Base-by-base conservation (phyloP, 1,284 basidiomycete species). In the Cryptococcus jaspeensis region DNA sequence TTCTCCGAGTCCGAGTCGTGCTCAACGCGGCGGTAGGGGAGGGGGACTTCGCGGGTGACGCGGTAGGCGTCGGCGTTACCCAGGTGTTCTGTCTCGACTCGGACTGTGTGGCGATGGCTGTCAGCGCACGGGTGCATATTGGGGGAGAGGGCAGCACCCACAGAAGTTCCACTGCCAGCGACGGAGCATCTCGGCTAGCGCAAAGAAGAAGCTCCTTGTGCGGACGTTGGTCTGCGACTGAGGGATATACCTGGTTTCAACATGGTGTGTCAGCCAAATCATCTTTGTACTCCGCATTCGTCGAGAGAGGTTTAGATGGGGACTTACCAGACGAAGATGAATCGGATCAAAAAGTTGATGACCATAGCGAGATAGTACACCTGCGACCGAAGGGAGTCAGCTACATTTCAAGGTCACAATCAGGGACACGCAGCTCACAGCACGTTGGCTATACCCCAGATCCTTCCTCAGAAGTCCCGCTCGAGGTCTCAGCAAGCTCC, bases 91-190 rank as follows among this genome's bases (percentile, higher is more conserved):
- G 76, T 76, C 60, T 78, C 76, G 16, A 77, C 74, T 58, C 76
- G 71, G 66, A 73, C 72, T 75, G 18, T 32, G 25, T 9, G 15
- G 9, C 16, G 32, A 6, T 13, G 16, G 20, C n/a, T n/a, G n/a
- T n/a, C n/a, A n/a, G n/a, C n/a, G n/a, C n/a, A n/a, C n/a, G 13
- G 53, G 23, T 61, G 50, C 62, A 53, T 40, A 56, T 44, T 22
- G 15, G 13, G 4, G 18, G 15, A 36, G n/a, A 16, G 28, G 15
- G 39, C 25, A n/a, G n/a, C n/a, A 76, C 86, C 70, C 59, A 92
- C 90, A 88, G 71, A 95, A 90, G 75, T 96, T 96, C 93, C 93
- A 97, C 65, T 89, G 89, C 78, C 85, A 87, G 50, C 93, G 82
- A 36, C 93, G 80, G 2, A 92, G 69, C 79, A 92, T 85, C 72